Evolutionary conservation across 75 land plant genomes (phyloP).

Genomic region (Cunninghamia lanceolata): DNA sequence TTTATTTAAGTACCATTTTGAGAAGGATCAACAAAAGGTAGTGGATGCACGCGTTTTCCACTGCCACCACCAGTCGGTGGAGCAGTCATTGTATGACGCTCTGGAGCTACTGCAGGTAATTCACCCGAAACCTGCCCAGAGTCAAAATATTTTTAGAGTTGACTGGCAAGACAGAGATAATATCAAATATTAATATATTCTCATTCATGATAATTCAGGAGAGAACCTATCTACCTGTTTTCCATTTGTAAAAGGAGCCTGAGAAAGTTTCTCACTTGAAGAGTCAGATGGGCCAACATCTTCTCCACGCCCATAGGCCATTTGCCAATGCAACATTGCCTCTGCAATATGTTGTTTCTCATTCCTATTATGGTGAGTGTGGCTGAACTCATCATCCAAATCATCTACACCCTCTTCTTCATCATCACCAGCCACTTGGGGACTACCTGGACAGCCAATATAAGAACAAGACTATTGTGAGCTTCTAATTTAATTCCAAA

Average conservation of each 20-base stretch:
- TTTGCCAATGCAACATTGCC: constrained; percentile 37
- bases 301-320: constrained; percentile 38
- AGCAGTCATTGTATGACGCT: constrained; percentile 23
- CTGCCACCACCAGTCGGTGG: constrained; percentile 33
- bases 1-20: constrained; percentile 21
- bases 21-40: constrained; percentile 25
- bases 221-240: constrained; percentile 31
- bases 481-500: background rate
- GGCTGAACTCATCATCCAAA: constrained; percentile 21
- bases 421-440: constrained; percentile 24
- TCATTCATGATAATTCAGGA: background rate
- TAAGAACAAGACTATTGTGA: constrained; percentile 3
- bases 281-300: constrained; percentile 46
- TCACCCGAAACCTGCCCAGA: constrained; percentile 16
- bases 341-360: constrained; percentile 73
- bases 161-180: background rate
- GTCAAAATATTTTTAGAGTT: background rate
- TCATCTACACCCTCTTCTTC: constrained; percentile 30
- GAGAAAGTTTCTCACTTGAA: constrained; percentile 47
- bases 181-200: background rate
- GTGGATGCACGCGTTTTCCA: constrained; percentile 44
- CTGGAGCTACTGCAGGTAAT: constrained; percentile 18
- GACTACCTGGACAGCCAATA: constrained; percentile 18
- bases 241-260: constrained; percentile 64
- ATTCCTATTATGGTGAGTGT: background rate